Percentiles rank a stretch among this genome's conserved stretches.
Evolutionary conservation across 257 asterid genomes (phyloP).

Genomic region (Jaltomata sinuosa): DNA sequence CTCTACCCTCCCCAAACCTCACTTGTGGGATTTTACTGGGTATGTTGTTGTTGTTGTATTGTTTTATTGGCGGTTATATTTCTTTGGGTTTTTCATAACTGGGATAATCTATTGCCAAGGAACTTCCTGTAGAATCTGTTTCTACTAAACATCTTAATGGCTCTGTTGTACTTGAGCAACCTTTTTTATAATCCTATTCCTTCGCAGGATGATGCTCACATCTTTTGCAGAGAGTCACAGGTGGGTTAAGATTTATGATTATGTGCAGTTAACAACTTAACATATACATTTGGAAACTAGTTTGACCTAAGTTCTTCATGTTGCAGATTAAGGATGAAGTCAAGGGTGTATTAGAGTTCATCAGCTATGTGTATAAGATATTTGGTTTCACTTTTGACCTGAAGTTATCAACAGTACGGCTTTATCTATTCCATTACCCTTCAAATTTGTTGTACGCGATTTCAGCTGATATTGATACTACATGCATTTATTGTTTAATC

Average conservation of each 20-base stretch:
- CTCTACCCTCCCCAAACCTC: too few relatives aligned
- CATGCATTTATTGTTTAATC: background rate
- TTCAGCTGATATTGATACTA: background rate
- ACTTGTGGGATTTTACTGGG: too few relatives aligned
- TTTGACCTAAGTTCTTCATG: slow-evolving; percentile 14
- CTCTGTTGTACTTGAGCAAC: background rate
- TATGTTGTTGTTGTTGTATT: background rate
- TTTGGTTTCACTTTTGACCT: slow-evolving; percentile 96
- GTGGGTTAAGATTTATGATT: slow-evolving; percentile 29
- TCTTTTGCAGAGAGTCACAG: slow-evolving; percentile 97
- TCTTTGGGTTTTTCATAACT: background rate
- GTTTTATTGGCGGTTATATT: background rate
- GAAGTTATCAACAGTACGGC: slow-evolving; percentile 86
- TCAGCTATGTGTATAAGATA: slow-evolving; percentile 52
- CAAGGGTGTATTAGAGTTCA: slow-evolving; percentile 75
- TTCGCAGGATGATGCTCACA: slow-evolving; percentile 97
- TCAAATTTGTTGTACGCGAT: background rate
- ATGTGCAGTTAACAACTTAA: background rate
- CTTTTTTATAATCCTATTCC: slow-evolving; percentile 16
- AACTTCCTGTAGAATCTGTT: background rate
- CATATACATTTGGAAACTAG: background rate
- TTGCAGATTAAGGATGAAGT: slow-evolving; percentile 92
- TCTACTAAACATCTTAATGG: background rate
- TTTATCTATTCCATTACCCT: background rate
- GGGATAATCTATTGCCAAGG: background rate